Conservation (phyloP, 768 basidiomycete genomes). For the Macrolepiota albuminosa region DNA sequence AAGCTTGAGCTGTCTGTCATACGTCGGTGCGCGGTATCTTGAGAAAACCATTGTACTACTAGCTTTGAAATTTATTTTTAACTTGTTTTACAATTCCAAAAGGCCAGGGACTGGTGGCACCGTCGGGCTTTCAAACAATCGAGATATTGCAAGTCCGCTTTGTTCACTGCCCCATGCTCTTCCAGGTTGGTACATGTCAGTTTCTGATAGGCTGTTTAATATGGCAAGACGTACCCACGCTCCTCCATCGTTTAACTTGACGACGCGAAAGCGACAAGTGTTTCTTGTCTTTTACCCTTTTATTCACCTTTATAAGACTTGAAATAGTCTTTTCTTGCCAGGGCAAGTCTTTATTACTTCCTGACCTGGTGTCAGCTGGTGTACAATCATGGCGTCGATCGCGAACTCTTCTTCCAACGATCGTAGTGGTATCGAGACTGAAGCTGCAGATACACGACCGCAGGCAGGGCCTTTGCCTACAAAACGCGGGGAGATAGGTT, state of each 20-base stretch:
- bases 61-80: background rate
- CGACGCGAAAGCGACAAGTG: conserved; percentile 12
- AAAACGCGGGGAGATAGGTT: conserved; percentile 68
- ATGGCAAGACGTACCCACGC: conserved; percentile 9
- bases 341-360: conserved; percentile 30
- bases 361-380: conserved; percentile 16
- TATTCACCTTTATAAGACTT: conserved; percentile 12
- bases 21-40: background rate
- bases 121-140: background rate
- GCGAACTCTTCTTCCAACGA: conserved; percentile 14
- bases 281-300: background rate
- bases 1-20: background rate
- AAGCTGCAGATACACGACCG: conserved; percentile 27
- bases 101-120: no score
- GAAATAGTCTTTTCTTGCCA: conserved; percentile 28
- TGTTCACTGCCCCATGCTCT: background rate
- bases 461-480: conserved; percentile 60
- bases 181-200: background rate
- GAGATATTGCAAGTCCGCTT: background rate
- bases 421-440: conserved; percentile 7
- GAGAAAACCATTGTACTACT: background rate
- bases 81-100: background rate
- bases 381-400: conserved; percentile 24
- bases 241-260: conserved; percentile 12
- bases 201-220: background rate